phyloP scores from a whole-genome alignment of 129 eudicot species.

The Escallonia rubra region DNA sequence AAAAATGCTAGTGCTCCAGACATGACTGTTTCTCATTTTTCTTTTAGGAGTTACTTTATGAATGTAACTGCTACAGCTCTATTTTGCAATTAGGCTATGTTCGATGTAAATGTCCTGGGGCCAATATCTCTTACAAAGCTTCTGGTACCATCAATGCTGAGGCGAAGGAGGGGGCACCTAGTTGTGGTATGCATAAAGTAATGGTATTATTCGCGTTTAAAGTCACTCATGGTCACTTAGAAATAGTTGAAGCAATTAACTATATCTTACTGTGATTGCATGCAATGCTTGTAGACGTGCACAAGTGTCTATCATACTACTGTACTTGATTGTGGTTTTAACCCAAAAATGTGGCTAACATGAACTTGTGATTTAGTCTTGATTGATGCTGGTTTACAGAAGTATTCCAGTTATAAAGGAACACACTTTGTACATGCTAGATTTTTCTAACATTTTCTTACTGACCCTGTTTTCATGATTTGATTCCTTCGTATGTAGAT shows the following conservation, averaged over 20 bases:
- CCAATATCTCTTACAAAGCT: slow-evolving; percentile 87
- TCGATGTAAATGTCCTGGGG: slow-evolving; percentile 82
- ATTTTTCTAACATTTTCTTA: too few species aligned
- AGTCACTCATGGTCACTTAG: neutral
- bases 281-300: neutral
- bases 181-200: slow-evolving; percentile 70
- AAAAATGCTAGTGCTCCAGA: neutral
- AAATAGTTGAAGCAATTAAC: neutral
- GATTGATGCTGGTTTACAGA: neutral
- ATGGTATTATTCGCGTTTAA: slow-evolving; percentile 2
- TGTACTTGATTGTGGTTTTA: neutral
- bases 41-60: slow-evolving; percentile 11
- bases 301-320: neutral
- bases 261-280: neutral
- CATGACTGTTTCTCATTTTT: neutral
- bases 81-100: slow-evolving; percentile 58
- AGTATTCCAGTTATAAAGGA: neutral
- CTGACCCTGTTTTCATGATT: neutral
- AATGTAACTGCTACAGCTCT: slow-evolving; percentile 16
- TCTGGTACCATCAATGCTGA: slow-evolving; percentile 83
- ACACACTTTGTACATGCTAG: too few species aligned
- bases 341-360: neutral
- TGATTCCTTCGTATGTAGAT: slow-evolving; percentile 43
- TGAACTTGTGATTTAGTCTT: neutral
- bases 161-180: slow-evolving; percentile 86